Base-by-base conservation (phyloP, 495 filamentous ascomycete species). In the Penicillium angulare region DNA sequence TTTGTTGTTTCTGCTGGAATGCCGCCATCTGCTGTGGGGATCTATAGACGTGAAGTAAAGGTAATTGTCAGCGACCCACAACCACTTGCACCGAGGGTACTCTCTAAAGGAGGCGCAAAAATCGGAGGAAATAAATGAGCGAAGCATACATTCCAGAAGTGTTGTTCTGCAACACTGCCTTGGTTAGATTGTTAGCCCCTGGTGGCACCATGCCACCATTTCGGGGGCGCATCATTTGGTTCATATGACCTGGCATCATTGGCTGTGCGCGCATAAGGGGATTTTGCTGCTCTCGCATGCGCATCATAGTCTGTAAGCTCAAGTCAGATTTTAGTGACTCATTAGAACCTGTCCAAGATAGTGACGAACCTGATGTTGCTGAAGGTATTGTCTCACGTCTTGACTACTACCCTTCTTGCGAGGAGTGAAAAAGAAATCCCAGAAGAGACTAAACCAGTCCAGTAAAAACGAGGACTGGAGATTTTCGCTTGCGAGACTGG, bases 391-490 rank as follows among this genome's bases (percentile, higher is more conserved):
- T 46, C 74, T 75, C 24, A 87, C 82, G 46, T 76, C 75, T 33
- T 73, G 66, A 48, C 60, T 75, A 55, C 68, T 77, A n/a, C 73
- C 75, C 62, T 82, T 79, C 53, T 80, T 81, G 50, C 87, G 84
- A 60, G 87, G 85, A 40, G 89, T 88, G 60, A 79, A 81, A 60
- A 86, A 95, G 61, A 97, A 89, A 55, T 97, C 93, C 91, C 89
- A 97, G 67, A 98, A 98, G 27, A 96, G 76, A 63, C 83, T 88
- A 70, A 95, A 98, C 93, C 93, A 98, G 52, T 97, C 92, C 40
- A 87, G 82, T 10, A 98, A 76, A 59, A 97, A 96, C 21, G 86
- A 88, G 13, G 83, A 86, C 15, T 89, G 83, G 8, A 78, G 72
- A 20, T 71, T 76, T 56, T 83, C 76, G 22, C 68, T 79, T 10